Percentiles rank a stretch among this genome's conserved stretches.
Evolutionary conservation across 192 early-diverging fungal genomes (phyloP).

Genomic region (Spizellomyces sp.): DNA sequence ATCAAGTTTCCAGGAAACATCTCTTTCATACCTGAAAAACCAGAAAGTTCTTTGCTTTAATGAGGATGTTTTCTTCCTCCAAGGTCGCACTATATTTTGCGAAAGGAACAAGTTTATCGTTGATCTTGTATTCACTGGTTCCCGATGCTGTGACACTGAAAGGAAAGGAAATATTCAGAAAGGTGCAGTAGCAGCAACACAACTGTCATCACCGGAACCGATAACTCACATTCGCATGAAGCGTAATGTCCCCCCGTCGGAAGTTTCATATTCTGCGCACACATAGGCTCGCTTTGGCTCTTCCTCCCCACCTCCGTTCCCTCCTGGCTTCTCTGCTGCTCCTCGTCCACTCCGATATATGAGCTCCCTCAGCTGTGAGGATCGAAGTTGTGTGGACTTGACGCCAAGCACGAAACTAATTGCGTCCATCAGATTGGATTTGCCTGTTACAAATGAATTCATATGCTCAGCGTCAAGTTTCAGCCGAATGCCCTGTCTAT

Average conservation of each 20-base stretch:
- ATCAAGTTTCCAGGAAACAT: neutral
- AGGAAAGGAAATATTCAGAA: neutral
- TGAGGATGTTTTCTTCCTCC: constrained; percentile 87
- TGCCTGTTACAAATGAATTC: constrained; percentile 54
- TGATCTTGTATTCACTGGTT: constrained; percentile 86
- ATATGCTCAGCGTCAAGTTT: neutral
- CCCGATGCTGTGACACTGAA: constrained; percentile 51
- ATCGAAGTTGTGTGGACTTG: constrained; percentile 88
- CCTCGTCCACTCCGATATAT: constrained; percentile 73
- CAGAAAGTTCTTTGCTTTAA: constrained; percentile 96
- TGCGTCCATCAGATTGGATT: constrained; percentile 99
- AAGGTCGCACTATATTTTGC: constrained; percentile 75
- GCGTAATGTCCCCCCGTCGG: constrained; percentile 57
- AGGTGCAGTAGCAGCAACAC: neutral
- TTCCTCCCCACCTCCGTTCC: constrained; percentile 47
- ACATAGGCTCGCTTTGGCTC: constrained; percentile 64
- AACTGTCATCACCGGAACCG: neutral
- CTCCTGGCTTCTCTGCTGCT: constrained; percentile 34
- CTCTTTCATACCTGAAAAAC: constrained; percentile 77
- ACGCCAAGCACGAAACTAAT: constrained; percentile 98
- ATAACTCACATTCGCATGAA: constrained; percentile 74
- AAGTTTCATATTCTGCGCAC: constrained; percentile 79
- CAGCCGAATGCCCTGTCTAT: neutral
- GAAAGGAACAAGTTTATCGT: constrained; percentile 71
- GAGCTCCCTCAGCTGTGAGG: constrained; percentile 83